These are phyloP conservation scores for Eucalyptus brandiana DNA, from an alignment of 345 rosid genomes.

Conservation along the genomic window DNA sequence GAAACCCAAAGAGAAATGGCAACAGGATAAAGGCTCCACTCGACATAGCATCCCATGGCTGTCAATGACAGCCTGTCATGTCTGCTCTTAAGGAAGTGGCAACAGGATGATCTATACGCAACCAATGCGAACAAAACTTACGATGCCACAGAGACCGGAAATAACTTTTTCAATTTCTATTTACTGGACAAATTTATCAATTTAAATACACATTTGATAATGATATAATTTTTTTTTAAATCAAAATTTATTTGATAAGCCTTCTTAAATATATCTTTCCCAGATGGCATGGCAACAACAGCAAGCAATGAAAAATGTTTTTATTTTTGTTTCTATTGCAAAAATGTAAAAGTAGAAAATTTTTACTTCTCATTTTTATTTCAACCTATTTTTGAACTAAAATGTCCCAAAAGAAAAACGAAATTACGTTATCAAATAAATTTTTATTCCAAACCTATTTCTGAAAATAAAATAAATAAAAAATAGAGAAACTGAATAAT, in stretches of 20 bases:
- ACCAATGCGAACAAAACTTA: not conserved
- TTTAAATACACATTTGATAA: fast-evolving
- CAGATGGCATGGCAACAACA: fast-evolving
- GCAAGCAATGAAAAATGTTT: no score
- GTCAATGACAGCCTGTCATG: not conserved
- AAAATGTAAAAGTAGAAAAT: fast-evolving
- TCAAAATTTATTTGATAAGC: no score
- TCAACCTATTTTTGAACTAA: no score
- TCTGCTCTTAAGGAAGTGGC: not conserved
- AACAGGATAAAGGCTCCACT: not conserved
- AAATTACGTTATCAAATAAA: no score
- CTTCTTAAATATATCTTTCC: no score
- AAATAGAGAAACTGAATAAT: no score
- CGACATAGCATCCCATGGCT: not conserved
- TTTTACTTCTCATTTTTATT: no score
- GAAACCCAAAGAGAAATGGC: not conserved
- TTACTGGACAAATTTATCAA: fast-evolving
- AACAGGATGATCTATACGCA: not conserved
- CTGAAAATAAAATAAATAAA: fast-evolving
- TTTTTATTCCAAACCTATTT: fast-evolving
- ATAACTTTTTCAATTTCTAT: no score
- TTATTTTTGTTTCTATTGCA: fast-evolving
- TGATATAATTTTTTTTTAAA: fast-evolving
- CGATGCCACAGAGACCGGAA: not conserved
- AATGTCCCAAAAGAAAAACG: no score